Base-by-base conservation (phyloP, 1,284 basidiomycete species). In the Sporisorium graminicola region DNA sequence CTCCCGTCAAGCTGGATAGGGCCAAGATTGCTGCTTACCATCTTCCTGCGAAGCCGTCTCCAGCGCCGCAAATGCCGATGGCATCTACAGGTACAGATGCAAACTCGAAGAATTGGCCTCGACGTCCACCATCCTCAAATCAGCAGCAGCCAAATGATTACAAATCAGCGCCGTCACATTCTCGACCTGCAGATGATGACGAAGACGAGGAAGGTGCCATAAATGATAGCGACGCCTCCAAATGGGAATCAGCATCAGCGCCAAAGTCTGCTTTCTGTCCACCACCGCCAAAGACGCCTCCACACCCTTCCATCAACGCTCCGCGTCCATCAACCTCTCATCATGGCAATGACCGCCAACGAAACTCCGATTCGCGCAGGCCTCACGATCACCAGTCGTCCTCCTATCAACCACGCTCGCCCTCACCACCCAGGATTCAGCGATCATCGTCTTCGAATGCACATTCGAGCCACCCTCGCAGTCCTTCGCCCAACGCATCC, bases 171-270 rank as follows among this genome's bases (percentile, higher is more conserved):
- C 16, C 47, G 27, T 12, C 49, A 8, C 33, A 24, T 40, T 57
- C 55, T 20, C n/a, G 43, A 29, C 13, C 18, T 22, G 24, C 37
- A 9, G 51, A 65, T 16, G 65, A 67, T 27, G 74, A 75, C 42
- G 73, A 76, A 16, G 67, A 70, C 8, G 74, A 76, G n/a, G 74
- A 76, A 53, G 74, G 74, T n/a, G 74, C 74, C 2, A 71, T 76
- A 12, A 52, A 62, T 31, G 72, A 74, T 16, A 35, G 14, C 20
- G 22, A 31, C 18, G 29, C 52, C 4, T 26, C 56, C 24, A 18
- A 18, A 18, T 22, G 22, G 13, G 35, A 13, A 16, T 43, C 43
- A 27, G 14, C 10, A 3, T 35, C 65, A 40, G 16, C 18, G 29
- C 43, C 51, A 12, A 31, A 14, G 33, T 20, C 61, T 20, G 33